phyloP scores from a whole-genome alignment of 2,329 filamentous ascomycete genomes.

The Lecanosticta acicola region DNA sequence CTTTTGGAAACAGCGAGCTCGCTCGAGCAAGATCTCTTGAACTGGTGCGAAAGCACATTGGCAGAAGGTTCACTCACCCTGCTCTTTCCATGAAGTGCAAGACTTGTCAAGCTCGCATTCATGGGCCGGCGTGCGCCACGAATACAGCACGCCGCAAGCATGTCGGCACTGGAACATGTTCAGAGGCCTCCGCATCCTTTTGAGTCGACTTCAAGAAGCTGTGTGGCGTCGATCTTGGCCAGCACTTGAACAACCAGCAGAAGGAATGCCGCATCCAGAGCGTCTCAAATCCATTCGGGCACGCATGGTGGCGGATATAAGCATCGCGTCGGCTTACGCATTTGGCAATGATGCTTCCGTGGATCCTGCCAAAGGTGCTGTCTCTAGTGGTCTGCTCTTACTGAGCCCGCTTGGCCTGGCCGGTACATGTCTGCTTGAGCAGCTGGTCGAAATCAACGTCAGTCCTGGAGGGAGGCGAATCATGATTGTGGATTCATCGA shows the following conservation, averaged over 20 bases:
- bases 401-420: conserved; percentile 12
- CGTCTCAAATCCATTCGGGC: conserved; percentile 8
- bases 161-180: conserved; percentile 15
- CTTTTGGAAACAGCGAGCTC: conserved; percentile 3
- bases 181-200: conserved; percentile 10
- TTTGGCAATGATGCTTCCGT: conserved; percentile 8
- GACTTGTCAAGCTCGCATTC: conserved; percentile 7
- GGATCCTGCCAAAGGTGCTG: conserved; percentile 6
- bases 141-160: conserved; percentile 7
- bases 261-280: conserved; percentile 5
- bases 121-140: conserved; percentile 13
- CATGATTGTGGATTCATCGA: conserved; percentile 7
- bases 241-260: background rate
- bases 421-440: conserved; percentile 14
- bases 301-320: conserved; percentile 14
- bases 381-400: conserved; percentile 5
- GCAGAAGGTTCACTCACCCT: conserved; percentile 6
- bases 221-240: conserved; percentile 18
- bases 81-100: conserved; percentile 6
- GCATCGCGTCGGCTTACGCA: conserved; percentile 9
- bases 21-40: conserved; percentile 13
- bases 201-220: conserved; percentile 16
- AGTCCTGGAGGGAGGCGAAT: conserved; percentile 12
- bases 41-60: conserved; percentile 11
- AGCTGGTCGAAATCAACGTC: conserved; percentile 6